These are phyloP conservation scores for Syncephalis plumigaleata DNA, from an alignment of 371 early-diverging fungal species.

Conservation along the genomic window DNA sequence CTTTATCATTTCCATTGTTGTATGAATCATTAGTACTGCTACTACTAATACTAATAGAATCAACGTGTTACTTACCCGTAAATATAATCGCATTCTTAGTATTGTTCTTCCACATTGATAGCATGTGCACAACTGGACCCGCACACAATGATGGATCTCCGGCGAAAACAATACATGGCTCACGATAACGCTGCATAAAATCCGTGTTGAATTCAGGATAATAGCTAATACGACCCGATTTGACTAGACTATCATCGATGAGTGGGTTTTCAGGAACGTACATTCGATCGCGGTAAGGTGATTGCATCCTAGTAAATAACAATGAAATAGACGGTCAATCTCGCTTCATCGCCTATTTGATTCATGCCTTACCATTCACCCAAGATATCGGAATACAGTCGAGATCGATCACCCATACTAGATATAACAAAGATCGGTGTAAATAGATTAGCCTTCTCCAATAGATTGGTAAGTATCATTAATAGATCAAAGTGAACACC, in stretches of 20 bases:
- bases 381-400: slow-evolving; percentile 68
- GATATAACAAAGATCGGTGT: slow-evolving; percentile 52
- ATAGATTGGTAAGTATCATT: slow-evolving; percentile 28
- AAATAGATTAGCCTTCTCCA: slow-evolving; percentile 25
- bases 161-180: slow-evolving; percentile 49
- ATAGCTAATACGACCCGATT: background rate
- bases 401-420: slow-evolving; percentile 53
- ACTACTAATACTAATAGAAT: too few relatives aligned
- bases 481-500: slow-evolving; percentile 64
- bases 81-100: slow-evolving; percentile 20
- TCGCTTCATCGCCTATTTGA: slow-evolving; percentile 12
- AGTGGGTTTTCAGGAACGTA: slow-evolving; percentile 18
- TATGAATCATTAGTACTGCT: too few relatives aligned
- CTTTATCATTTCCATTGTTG: too few relatives aligned
- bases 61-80: slow-evolving; percentile 8
- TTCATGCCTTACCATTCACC: slow-evolving; percentile 58
- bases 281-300: background rate
- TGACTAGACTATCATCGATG: slow-evolving; percentile 1
- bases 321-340: background rate
- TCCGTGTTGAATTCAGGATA: background rate
- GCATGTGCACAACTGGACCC: slow-evolving; percentile 19
- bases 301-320: background rate
- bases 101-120: slow-evolving; percentile 21
- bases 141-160: slow-evolving; percentile 26
- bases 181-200: background rate